Conservation (phyloP, 2,329 filamentous ascomycete species). For the Talaromyces funiculosus region DNA sequence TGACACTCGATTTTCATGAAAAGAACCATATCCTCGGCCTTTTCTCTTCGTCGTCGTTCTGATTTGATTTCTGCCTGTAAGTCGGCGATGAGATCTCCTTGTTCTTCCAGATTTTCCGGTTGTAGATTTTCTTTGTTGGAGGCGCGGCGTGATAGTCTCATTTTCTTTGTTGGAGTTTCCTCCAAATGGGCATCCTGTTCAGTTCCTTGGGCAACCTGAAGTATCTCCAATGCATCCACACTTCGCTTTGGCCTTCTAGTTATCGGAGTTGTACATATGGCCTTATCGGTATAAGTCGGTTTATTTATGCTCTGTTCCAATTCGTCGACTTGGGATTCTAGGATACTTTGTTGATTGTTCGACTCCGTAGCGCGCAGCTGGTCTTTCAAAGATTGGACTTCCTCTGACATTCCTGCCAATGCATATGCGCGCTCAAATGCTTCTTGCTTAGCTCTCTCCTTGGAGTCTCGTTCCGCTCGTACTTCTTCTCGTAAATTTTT, state of each 20-base stretch:
- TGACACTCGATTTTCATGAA: slow-evolving; percentile 48
- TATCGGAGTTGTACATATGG: slow-evolving; percentile 25
- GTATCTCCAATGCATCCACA: slow-evolving; percentile 24
- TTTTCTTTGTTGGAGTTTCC: slow-evolving; percentile 31
- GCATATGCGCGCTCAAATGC: slow-evolving; percentile 45
- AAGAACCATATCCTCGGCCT: slow-evolving; percentile 53
- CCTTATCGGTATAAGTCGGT: slow-evolving; percentile 25
- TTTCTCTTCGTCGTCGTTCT: slow-evolving; percentile 46
- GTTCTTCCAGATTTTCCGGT: slow-evolving; percentile 20
- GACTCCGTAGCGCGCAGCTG: slow-evolving; percentile 36
- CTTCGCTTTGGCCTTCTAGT: slow-evolving; percentile 32
- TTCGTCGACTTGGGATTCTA: slow-evolving; percentile 30
- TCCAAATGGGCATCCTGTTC: slow-evolving; percentile 14
- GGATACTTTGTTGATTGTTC: slow-evolving; percentile 28
- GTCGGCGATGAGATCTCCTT: slow-evolving; percentile 41
- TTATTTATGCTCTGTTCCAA: slow-evolving; percentile 18
- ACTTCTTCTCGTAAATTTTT: slow-evolving; percentile 50
- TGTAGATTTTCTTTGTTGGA: slow-evolving; percentile 24
- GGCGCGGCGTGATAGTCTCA: slow-evolving; percentile 27
- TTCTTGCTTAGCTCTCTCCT: slow-evolving; percentile 43
- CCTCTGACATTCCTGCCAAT: slow-evolving; percentile 41
- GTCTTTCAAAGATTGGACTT: slow-evolving; percentile 40
- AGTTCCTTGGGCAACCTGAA: slow-evolving; percentile 17
- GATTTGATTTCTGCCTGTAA: slow-evolving; percentile 46
- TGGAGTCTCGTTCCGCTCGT: slow-evolving; percentile 43